A percentile compares a stretch with the other conserved stretches of the same genome.
Evolutionary conservation across 139 green algal genomes (phyloP).

Genomic region (Eudorina sp.): DNA sequence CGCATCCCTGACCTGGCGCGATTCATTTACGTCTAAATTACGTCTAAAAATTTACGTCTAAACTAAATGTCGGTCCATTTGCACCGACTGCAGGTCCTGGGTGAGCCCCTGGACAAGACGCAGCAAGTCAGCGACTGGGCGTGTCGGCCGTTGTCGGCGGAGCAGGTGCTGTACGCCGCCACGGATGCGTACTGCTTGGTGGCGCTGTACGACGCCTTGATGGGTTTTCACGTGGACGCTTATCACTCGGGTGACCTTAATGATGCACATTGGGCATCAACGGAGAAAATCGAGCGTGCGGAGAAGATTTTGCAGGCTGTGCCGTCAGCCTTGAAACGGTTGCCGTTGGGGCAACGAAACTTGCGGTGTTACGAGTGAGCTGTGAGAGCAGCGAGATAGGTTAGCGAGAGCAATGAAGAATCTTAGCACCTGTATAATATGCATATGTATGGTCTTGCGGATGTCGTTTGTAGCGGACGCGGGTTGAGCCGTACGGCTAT

Average conservation of each 20-base stretch:
- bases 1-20: no score
- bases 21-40: no score
- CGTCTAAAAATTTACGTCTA: no score
- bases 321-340: background rate
- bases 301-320: background rate
- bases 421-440: no score
- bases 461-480: no score
- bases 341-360: no score
- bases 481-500: no score
- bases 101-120: conserved; percentile 65
- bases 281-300: background rate
- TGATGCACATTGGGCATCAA: background rate
- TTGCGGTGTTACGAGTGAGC: no score
- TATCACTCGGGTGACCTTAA: background rate
- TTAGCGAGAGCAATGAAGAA: no score
- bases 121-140: conserved; percentile 75
- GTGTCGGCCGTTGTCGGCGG: conserved; percentile 58
- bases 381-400: no score
- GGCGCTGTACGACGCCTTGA: conserved; percentile 50
- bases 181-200: conserved; percentile 60
- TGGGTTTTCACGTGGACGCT: background rate
- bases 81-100: conserved; percentile 36
- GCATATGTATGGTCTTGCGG: no score
- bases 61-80: background rate
- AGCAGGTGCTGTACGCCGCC: conserved; percentile 76